A percentile compares a stretch with the other conserved stretches of the same genome.
These are phyloP conservation scores for Amorphotheca resinae DNA, from an alignment of 495 filamentous ascomycete genomes.

Conservation along the genomic window DNA sequence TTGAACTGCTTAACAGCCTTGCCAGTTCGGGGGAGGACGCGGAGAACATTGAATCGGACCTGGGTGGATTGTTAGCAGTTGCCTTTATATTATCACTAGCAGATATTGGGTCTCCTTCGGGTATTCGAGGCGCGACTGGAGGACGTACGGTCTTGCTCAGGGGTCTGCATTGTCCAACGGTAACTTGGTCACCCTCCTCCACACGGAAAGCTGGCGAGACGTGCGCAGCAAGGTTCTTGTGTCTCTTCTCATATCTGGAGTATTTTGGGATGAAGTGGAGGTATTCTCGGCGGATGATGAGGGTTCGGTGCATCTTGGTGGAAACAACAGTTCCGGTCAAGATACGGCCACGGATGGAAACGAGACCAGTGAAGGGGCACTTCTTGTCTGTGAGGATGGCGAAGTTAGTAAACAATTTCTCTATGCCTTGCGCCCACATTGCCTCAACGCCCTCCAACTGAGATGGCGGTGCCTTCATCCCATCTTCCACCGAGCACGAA, in stretches of 20 bases:
- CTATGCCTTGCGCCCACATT: neutral
- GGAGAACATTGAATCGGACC: constrained; percentile 99
- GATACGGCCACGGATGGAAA: constrained; percentile 99
- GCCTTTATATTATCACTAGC: neutral
- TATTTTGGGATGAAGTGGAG: constrained; percentile 99
- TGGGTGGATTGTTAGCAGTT: constrained; percentile 26
- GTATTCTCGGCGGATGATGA: constrained; percentile 99
- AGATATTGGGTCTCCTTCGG: too few species aligned
- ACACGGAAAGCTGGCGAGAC: constrained; percentile 99
- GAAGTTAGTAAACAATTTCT: constrained; percentile 18
- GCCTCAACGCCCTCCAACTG: neutral
- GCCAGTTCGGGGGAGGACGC: constrained; percentile 89
- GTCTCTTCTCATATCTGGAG: constrained; percentile 97
- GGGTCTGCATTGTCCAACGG: constrained; percentile 97
- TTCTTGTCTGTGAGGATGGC: constrained; percentile 74
- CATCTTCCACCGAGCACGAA: neutral
- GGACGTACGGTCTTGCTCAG: constrained; percentile 92
- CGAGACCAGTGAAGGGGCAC: constrained; percentile 96
- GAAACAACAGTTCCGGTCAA: constrained; percentile 96
- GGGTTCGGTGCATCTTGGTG: constrained; percentile 99
- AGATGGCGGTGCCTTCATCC: neutral
- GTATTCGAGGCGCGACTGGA: neutral
- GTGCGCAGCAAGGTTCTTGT: constrained; percentile 99
- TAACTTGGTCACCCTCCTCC: constrained; percentile 97
- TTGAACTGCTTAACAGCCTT: constrained; percentile 94